phyloP scores from a whole-genome alignment of 371 early-diverging fungal genomes.

The Basidiobolus meristosporus region DNA sequence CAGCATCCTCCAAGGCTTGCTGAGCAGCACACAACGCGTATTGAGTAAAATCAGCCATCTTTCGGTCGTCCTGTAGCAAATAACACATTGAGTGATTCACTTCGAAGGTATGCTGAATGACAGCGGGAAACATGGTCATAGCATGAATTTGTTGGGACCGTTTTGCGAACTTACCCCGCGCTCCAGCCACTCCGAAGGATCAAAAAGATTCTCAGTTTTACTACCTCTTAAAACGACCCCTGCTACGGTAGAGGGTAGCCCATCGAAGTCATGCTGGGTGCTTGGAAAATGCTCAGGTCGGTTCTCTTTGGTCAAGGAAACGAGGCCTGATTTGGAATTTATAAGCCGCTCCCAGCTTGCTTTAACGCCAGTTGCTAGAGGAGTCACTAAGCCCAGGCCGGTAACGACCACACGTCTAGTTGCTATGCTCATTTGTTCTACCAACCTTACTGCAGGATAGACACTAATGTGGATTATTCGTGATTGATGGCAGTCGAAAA shows the following conservation, averaged over 20 bases:
- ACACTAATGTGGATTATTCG: no score
- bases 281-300: not conserved
- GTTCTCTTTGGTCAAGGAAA: slow-evolving; percentile 23
- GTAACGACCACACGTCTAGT: slow-evolving; percentile 78
- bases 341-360: slow-evolving; percentile 56
- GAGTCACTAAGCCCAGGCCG: slow-evolving; percentile 86
- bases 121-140: not conserved
- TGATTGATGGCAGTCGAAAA: no score
- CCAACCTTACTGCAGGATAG: no score
- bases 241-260: slow-evolving; percentile 62
- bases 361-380: slow-evolving; percentile 63
- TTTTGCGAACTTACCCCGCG: slow-evolving; percentile 15
- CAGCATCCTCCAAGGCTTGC: slow-evolving; percentile 71
- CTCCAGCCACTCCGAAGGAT: slow-evolving; percentile 48
- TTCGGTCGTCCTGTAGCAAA: slow-evolving; percentile 62
- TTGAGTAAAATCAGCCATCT: slow-evolving; percentile 70
- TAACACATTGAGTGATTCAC: no score
- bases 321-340: slow-evolving; percentile 54
- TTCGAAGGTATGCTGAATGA: no score
- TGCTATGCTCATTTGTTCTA: no score
- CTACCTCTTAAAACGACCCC: slow-evolving; percentile 46
- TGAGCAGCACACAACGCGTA: slow-evolving; percentile 71
- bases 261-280: slow-evolving; percentile 14
- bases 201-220: slow-evolving; percentile 31
- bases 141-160: not conserved